A percentile compares a stretch with the other conserved stretches of the same genome.
Conservation (phyloP, 1,284 basidiomycete genomes). For the Gomphus sp. region DNA sequence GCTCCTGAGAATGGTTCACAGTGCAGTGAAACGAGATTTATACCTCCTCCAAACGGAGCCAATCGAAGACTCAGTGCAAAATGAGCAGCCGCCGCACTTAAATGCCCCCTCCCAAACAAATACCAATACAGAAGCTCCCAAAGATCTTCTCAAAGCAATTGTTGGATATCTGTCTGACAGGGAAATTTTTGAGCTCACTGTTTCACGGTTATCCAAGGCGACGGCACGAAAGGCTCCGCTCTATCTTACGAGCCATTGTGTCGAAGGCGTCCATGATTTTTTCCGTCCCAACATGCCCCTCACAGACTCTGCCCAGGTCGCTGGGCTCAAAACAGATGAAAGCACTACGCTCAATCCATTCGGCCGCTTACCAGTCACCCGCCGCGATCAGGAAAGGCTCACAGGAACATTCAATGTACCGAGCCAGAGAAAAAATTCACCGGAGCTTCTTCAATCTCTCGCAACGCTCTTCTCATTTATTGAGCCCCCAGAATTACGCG, state of each 20-base stretch:
- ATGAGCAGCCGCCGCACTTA: background rate
- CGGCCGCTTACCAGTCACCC: background rate
- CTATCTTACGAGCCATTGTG: background rate
- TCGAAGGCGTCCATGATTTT: slow-evolving; percentile 1
- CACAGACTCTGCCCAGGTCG: background rate
- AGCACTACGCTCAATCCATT: background rate
- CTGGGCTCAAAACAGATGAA: background rate
- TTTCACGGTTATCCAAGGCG: background rate
- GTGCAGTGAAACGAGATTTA: background rate
- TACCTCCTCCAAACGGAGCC: background rate
- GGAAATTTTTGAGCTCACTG: background rate
- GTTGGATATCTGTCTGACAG: background rate
- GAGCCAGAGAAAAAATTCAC: background rate
- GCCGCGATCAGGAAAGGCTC: background rate
- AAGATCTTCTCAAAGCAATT: background rate
- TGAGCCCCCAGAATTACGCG: background rate
- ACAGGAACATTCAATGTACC: background rate
- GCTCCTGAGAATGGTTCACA: background rate
- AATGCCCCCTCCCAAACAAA: background rate
- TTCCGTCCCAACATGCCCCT: background rate
- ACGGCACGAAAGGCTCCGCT: background rate
- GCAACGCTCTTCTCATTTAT: background rate
- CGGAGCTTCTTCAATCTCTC: background rate
- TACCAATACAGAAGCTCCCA: background rate
- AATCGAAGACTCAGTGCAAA: background rate